Conservation (phyloP, 164 flowering plant genomes). For the Berberis thunbergii region DNA sequence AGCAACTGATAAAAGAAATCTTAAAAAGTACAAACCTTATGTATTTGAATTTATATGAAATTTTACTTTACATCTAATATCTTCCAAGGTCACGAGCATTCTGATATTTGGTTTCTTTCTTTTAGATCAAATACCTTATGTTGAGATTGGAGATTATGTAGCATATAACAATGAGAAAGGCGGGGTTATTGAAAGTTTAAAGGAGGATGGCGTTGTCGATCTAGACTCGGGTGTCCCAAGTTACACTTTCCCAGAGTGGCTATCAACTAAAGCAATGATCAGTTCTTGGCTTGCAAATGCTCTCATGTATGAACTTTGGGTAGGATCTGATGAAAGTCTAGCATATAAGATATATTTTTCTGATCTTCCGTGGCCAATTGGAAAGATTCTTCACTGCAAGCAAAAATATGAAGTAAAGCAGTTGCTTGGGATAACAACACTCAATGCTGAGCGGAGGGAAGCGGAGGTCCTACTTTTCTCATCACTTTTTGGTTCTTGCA, state of each 20-base stretch:
- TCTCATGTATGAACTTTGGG: constrained; percentile 72
- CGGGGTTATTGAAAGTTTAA: constrained; percentile 71
- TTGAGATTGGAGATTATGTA: constrained; percentile 72
- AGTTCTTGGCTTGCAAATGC: constrained; percentile 87
- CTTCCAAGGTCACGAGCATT: constrained; percentile 1
- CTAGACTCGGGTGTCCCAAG: constrained; percentile 47
- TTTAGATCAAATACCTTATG: constrained; percentile 76
- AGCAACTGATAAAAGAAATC: too few species aligned
- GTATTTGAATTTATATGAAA: too few species aligned
- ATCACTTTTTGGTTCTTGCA: constrained; percentile 2
- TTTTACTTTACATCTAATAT: too few species aligned
- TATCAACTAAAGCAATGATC: constrained; percentile 64
- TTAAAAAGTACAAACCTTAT: too few species aligned
- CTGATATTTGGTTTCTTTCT: constrained; percentile 7
- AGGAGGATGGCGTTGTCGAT: constrained; percentile 72
- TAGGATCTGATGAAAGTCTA: constrained; percentile 49
- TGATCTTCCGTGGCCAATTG: constrained; percentile 91
- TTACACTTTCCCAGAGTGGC: constrained; percentile 59
- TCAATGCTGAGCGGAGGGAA: constrained; percentile 57
- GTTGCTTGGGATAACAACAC: constrained; percentile 59
- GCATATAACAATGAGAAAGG: constrained; percentile 85
- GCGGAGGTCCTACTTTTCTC: constrained; percentile 41
- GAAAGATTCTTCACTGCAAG: constrained; percentile 59
- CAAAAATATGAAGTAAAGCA: constrained; percentile 48
- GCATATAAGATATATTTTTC: constrained; percentile 66